Evolutionary conservation across 441 rosid species (phyloP).

Genomic region (Omphalea diandra): DNA sequence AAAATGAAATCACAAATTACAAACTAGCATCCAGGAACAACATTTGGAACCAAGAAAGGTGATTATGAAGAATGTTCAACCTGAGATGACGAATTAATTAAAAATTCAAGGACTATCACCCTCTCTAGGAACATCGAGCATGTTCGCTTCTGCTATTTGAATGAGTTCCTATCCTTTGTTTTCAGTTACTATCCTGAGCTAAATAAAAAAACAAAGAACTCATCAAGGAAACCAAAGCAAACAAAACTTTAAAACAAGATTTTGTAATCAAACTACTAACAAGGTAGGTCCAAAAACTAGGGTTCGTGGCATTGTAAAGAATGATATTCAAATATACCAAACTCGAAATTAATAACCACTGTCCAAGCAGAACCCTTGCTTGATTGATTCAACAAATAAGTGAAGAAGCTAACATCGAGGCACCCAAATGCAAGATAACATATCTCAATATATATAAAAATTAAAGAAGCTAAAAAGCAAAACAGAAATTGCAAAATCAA

Average conservation of each 20-base stretch:
- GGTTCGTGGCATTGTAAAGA: not conserved
- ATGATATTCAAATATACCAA: not conserved
- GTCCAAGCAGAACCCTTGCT: not conserved
- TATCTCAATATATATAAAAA: not conserved
- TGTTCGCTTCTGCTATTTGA: slow-evolving; percentile 29
- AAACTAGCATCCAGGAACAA: too few species aligned
- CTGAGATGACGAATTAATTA: too few species aligned
- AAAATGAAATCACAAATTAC: too few species aligned
- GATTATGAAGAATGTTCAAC: too few species aligned
- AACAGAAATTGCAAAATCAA: too few species aligned
- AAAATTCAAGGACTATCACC: slow-evolving; percentile 59
- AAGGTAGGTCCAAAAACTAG: too few species aligned
- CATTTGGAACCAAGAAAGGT: too few species aligned
- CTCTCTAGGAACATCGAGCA: slow-evolving; percentile 68
- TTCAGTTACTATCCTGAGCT: slow-evolving; percentile 5
- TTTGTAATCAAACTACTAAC: too few species aligned
- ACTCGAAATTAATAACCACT: not conserved
- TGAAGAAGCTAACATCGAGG: not conserved
- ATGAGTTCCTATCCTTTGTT: slow-evolving; percentile 2
- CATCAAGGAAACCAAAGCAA: not conserved
- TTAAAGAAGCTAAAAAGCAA: not conserved
- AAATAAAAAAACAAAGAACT: not conserved
- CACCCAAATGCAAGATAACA: not conserved
- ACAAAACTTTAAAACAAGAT: too few species aligned
- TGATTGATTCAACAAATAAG: not conserved